Percentiles rank a stretch among this genome's conserved stretches.
phyloP scores from a whole-genome alignment of 2,329 filamentous ascomycete genomes.

The Colletotrichum tropicicola region DNA sequence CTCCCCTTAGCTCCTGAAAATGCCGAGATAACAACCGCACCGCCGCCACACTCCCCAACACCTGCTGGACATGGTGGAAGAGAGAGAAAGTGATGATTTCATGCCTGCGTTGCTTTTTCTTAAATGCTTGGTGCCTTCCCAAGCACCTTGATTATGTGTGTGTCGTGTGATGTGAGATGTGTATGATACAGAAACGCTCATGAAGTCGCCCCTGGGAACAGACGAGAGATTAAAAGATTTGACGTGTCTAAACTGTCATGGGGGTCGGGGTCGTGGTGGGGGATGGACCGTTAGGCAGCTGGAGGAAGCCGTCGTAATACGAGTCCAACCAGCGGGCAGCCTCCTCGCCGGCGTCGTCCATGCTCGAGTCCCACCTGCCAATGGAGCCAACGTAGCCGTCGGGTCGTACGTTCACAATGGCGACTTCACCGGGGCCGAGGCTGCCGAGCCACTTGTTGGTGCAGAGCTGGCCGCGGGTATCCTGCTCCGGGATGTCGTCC shows the following conservation, averaged over 20 bases:
- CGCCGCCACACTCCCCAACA: slow-evolving; percentile 28
- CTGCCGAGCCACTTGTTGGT: slow-evolving; percentile 76
- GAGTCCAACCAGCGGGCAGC: slow-evolving; percentile 64
- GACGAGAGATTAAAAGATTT: background rate
- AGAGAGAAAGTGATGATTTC: slow-evolving; percentile 28
- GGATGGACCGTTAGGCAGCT: slow-evolving; percentile 47
- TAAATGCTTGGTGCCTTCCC: background rate
- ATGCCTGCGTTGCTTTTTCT: slow-evolving; percentile 20
- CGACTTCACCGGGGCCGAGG: slow-evolving; percentile 64
- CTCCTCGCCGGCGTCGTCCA: slow-evolving; percentile 59
- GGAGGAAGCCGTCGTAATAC: slow-evolving; percentile 64
- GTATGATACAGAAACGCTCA: slow-evolving; percentile 18
- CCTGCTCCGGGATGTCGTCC: slow-evolving; percentile 68
- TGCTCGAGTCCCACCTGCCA: slow-evolving; percentile 59
- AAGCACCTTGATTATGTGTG: slow-evolving; percentile 22
- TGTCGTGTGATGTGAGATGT: slow-evolving; percentile 14
- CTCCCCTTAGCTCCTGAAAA: slow-evolving; percentile 30
- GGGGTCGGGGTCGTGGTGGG: slow-evolving; percentile 22
- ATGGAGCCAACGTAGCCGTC: slow-evolving; percentile 80
- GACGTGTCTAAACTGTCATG: slow-evolving; percentile 15
- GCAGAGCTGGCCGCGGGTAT: slow-evolving; percentile 61
- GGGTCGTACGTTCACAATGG: slow-evolving; percentile 74
- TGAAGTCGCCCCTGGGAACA: slow-evolving; percentile 1
- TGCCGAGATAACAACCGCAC: slow-evolving; percentile 27
- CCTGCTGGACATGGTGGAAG: slow-evolving; percentile 26